These are phyloP conservation scores for Castanopsis chinensis DNA, from an alignment of 306 rosid species.

Conservation along the genomic window DNA sequence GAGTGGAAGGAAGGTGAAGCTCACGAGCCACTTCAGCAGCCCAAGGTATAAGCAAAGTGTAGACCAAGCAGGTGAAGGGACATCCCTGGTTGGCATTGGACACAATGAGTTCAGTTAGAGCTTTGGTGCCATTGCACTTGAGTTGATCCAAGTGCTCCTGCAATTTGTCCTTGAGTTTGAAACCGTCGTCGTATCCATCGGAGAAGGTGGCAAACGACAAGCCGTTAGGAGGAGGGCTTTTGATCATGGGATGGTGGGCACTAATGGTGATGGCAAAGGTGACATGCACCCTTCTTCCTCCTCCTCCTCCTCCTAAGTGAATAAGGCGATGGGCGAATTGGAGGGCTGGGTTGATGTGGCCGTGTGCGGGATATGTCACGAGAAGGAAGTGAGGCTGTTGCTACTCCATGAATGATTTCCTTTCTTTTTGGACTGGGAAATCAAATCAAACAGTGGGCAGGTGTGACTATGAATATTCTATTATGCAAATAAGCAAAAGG, in stretches of 20 bases:
- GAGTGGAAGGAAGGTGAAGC: constrained; percentile 20
- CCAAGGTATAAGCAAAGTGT: constrained; percentile 42
- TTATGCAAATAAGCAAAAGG: no score
- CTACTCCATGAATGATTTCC: no score
- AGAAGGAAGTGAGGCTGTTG: constrained; percentile 34
- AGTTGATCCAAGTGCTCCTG: constrained; percentile 25
- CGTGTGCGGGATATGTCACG: constrained; percentile 38
- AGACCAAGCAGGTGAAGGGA: constrained; percentile 33
- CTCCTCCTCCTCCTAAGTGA: not conserved
- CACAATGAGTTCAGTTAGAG: constrained; percentile 9
- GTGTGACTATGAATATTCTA: no score
- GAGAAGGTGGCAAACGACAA: constrained; percentile 27
- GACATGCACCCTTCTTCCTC: no score
- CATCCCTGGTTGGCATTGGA: constrained; percentile 8
- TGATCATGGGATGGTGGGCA: constrained; percentile 25
- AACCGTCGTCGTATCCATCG: constrained; percentile 49
- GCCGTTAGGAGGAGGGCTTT: constrained; percentile 7
- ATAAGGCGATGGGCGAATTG: constrained; percentile 39
- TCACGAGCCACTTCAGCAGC: constrained; percentile 28
- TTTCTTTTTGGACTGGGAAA: no score
- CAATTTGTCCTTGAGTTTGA: not conserved
- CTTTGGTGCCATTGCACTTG: constrained; percentile 26
- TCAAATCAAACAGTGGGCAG: no score
- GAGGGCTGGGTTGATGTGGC: constrained; percentile 54
- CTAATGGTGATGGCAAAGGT: constrained; percentile 1